Base-by-base conservation (phyloP, 2,329 filamentous ascomycete genomes). In the Penicillium carneum region DNA sequence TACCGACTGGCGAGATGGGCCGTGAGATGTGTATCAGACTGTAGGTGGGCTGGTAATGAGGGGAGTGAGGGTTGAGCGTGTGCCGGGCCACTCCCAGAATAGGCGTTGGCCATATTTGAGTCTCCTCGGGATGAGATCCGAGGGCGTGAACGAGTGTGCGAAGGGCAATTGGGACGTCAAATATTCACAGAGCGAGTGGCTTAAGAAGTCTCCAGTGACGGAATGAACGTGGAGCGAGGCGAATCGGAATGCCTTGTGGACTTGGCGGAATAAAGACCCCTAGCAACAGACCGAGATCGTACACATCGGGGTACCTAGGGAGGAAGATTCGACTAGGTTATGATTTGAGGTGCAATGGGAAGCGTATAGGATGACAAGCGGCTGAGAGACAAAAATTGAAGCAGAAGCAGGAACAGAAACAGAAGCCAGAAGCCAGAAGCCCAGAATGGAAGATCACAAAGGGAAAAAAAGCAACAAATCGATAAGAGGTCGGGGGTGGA, bases 61-160 rank as follows among this genome's bases (percentile, higher is more conserved):
- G 94, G 93, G 71, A 99, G 83, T 63, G 94, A 97, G 60, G 92
- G 87, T 80, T 97, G 92, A 65, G 78, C 65, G 84, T 92, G 82
- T 89, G 92, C 80, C 77, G 85, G 76, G 75, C 80, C 64, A 74
- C 76, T 74, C 69, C 77, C 79, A 67, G 79, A 74, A 69, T 78
- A 71, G 59, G 72, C 69, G 64, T 74, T 72, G 59, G 76, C 78
- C 80, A 82, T 82, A 54, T 63, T 74, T 58, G 36, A 41, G 42
- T 56, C 38, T 31, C 38, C 45, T 49, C 56, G 23, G 41, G 41
- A 23, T 57, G 53, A 50, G 45, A 41, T 53, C 23, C 46, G 47
- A 39, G 36, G 36, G 29, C 1, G 41, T 39, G 49, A 49, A 46
- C 48, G n/a, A 59, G 54, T 38, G 57, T 58, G 47, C 38, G 33